Percentiles rank a stretch among this genome's conserved stretches.
These are phyloP conservation scores for Peziza echinospora DNA, from an alignment of 495 filamentous ascomycete genomes.

Conservation along the genomic window DNA sequence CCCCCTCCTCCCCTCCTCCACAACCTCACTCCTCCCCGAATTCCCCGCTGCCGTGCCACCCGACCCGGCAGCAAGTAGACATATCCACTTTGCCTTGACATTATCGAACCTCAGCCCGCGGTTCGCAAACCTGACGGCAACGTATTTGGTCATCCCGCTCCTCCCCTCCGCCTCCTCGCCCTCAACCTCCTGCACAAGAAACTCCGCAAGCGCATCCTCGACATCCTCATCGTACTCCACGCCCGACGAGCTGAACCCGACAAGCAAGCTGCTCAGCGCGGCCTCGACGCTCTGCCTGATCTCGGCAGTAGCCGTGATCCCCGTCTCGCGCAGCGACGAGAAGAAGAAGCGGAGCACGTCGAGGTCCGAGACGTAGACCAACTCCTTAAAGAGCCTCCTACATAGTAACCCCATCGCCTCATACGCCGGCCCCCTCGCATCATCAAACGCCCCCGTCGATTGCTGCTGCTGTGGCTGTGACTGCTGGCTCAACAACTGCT, in stretches of 20 bases:
- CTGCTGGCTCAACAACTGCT: not conserved
- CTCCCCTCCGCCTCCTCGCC: slow-evolving; percentile 27
- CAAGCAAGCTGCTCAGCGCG: slow-evolving; percentile 58
- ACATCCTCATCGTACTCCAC: slow-evolving; percentile 17
- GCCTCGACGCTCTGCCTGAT: slow-evolving; percentile 58
- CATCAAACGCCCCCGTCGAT: slow-evolving; percentile 19
- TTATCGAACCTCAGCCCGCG: slow-evolving; percentile 65
- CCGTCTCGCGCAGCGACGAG: slow-evolving; percentile 55
- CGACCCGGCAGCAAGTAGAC: slow-evolving; percentile 55
- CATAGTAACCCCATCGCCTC: slow-evolving; percentile 70
- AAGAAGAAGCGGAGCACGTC: slow-evolving; percentile 44
- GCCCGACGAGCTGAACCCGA: slow-evolving; percentile 21
- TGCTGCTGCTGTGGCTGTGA: too few relatives aligned
- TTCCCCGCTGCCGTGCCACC: slow-evolving; percentile 15
- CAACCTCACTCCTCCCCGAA: slow-evolving; percentile 59
- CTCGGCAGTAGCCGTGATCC: slow-evolving; percentile 46
- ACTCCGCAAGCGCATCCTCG: slow-evolving; percentile 22
- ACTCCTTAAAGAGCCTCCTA: slow-evolving; percentile 11
- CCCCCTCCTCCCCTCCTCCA: slow-evolving; percentile 79
- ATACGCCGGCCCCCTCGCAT: slow-evolving; percentile 53
- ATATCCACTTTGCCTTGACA: slow-evolving; percentile 63
- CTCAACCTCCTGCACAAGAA: slow-evolving; percentile 44
- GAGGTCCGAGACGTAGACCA: slow-evolving; percentile 20
- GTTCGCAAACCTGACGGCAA: slow-evolving; percentile 76
- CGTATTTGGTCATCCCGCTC: slow-evolving; percentile 40